Conservation (phyloP, 129 eudicot species). For the Escallonia herrerae region DNA sequence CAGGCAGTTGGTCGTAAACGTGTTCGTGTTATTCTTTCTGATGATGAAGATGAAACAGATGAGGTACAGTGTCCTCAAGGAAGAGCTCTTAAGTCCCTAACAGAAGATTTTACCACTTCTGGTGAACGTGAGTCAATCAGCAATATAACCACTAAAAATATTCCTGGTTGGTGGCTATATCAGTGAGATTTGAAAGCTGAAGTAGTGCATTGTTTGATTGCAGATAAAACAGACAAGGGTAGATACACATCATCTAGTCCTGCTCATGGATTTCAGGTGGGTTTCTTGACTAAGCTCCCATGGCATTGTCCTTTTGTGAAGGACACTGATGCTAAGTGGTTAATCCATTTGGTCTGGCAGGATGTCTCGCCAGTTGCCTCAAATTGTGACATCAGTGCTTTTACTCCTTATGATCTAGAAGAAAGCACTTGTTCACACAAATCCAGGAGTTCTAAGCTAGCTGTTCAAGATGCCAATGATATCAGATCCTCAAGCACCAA, state of each 20-base stretch:
- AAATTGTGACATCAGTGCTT: constrained; percentile 32
- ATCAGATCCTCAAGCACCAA: constrained; percentile 26
- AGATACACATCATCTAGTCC: constrained; percentile 22
- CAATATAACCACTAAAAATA: neutral
- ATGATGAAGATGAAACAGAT: constrained; percentile 63
- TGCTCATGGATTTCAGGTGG: constrained; percentile 45
- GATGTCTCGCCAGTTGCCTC: constrained; percentile 47
- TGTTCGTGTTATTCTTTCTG: constrained; percentile 63
- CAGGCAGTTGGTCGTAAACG: constrained; percentile 71
- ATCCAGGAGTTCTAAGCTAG: constrained; percentile 32
- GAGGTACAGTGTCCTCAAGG: constrained; percentile 31
- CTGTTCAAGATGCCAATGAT: constrained; percentile 21
- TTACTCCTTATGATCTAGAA: constrained; percentile 46
- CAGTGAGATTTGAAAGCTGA: constrained; percentile 4
- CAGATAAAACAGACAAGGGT: constrained; percentile 64
- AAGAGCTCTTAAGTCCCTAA: constrained; percentile 13
- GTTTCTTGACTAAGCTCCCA: neutral
- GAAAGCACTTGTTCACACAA: constrained; percentile 53
- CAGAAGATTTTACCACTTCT: constrained; percentile 68
- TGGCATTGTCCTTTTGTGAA: neutral
- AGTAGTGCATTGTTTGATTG: constrained; percentile 19
- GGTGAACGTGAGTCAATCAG: constrained; percentile 52
- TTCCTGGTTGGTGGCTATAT: constrained; percentile 1
- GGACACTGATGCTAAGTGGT: constrained; percentile 4
- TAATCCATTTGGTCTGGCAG: constrained; percentile 33